Evolutionary conservation across 78 protist species (phyloP).

Genomic region (Dictyostelium brefeldianum): DNA sequence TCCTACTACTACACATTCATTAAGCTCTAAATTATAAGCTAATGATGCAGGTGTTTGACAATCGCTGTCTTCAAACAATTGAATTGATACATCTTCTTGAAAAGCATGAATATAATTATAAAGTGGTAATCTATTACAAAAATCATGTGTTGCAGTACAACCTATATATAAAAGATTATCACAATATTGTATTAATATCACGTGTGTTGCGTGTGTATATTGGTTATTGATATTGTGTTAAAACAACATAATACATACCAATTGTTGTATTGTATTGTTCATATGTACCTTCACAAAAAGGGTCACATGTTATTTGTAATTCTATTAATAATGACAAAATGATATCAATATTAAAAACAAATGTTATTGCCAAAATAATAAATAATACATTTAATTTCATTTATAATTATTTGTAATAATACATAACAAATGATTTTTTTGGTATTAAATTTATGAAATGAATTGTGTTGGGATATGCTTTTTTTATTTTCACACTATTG

Average conservation of each 20-base stretch:
- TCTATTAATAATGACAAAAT: not conserved
- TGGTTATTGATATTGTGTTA: too few relatives aligned
- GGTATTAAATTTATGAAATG: too few relatives aligned
- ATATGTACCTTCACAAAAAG: not conserved
- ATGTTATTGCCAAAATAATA: not conserved
- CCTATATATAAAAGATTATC: not conserved
- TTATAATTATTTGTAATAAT: not conserved
- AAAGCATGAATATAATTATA: not conserved
- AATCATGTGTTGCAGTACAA: not conserved
- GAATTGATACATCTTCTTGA: not conserved
- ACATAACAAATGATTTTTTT: too few relatives aligned
- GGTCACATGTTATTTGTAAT: not conserved
- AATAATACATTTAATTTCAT: not conserved
- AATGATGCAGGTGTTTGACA: conserved; percentile 5
- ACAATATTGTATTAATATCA: too few relatives aligned
- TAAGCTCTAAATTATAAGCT: not conserved
- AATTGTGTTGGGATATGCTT: too few relatives aligned
- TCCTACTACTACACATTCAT: not conserved
- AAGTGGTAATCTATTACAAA: not conserved
- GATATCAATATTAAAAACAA: not conserved
- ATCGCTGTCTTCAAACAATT: not conserved
- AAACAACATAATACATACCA: not conserved
- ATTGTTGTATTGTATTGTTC: not conserved
- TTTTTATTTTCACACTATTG: too few relatives aligned
- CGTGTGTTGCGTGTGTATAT: too few relatives aligned